phyloP scores from a whole-genome alignment of 331 rosid species.

The Prunus yedoensis region DNA sequence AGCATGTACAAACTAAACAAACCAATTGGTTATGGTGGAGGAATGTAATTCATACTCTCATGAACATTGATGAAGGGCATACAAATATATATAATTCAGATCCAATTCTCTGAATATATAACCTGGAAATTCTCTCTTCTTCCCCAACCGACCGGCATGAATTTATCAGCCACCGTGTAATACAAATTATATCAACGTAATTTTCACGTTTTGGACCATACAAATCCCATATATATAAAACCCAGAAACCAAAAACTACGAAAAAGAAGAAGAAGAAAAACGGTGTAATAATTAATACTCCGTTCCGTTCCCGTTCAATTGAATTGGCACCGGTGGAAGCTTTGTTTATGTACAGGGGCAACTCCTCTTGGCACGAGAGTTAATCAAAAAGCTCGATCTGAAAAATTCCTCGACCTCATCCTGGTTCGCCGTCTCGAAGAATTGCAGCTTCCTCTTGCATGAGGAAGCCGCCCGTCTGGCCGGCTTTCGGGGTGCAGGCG shows the following conservation, averaged over 20 bases:
- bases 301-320: neutral
- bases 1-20: neutral
- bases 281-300: conserved; percentile 11
- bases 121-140: conserved; percentile 4
- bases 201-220: conserved; percentile 12
- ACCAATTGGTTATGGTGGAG: neutral
- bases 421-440: conserved; percentile 46
- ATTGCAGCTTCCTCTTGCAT: conserved; percentile 65
- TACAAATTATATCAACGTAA: conserved; percentile 16
- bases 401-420: conserved; percentile 72
- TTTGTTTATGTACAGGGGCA: conserved; percentile 53
- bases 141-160: neutral
- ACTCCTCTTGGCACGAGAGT: conserved; percentile 37
- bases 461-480: conserved; percentile 28
- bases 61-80: neutral
- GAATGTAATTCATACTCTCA: neutral
- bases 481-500: conserved; percentile 75
- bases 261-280: neutral
- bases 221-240: conserved; percentile 6
- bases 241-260: neutral
- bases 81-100: conserved; percentile 2
- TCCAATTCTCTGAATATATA: conserved; percentile 3
- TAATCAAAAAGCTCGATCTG: conserved; percentile 44
- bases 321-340: neutral
- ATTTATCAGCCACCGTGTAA: conserved; percentile 1